These are phyloP conservation scores for Sphagnurus paluster DNA, from an alignment of 1,284 basidiomycete species.

Conservation along the genomic window DNA sequence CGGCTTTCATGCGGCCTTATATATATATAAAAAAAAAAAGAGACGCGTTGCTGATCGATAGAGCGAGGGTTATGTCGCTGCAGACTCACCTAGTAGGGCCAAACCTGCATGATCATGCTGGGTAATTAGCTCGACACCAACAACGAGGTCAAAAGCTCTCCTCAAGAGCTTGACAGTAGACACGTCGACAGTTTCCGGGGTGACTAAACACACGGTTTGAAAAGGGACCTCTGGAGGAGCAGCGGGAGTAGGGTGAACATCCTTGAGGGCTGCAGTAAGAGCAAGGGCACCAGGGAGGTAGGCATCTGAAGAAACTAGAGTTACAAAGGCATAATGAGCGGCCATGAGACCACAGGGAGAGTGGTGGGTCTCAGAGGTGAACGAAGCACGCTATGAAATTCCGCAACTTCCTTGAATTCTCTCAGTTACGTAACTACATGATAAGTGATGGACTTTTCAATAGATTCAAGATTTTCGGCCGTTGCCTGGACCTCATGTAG, in stretches of 20 bases:
- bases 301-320: constrained; percentile 85
- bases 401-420: background rate
- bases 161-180: constrained; percentile 80
- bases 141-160: constrained; percentile 79
- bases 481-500: no score
- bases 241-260: constrained; percentile 67
- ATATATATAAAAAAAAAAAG: no score
- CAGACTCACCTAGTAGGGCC: constrained; percentile 75
- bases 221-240: constrained; percentile 63
- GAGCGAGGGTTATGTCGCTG: background rate
- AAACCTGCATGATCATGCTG: constrained; percentile 67
- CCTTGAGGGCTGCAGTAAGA: constrained; percentile 79
- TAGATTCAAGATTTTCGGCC: no score
- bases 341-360: constrained; percentile 45
- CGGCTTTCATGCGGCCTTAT: background rate
- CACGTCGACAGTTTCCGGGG: constrained; percentile 91
- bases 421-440: constrained; percentile 19
- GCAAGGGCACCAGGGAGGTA: constrained; percentile 94
- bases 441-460: no score
- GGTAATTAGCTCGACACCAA: constrained; percentile 88
- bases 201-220: constrained; percentile 90
- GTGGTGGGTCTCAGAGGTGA: constrained; percentile 12
- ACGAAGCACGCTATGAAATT: constrained; percentile 2
- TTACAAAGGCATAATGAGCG: constrained; percentile 78
- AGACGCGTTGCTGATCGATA: constrained; percentile 11